Evolutionary conservation across 495 filamentous ascomycete species (phyloP), one percentile per base, ranked within the genome.

Genomic region (Cercophora sp.): DNA sequence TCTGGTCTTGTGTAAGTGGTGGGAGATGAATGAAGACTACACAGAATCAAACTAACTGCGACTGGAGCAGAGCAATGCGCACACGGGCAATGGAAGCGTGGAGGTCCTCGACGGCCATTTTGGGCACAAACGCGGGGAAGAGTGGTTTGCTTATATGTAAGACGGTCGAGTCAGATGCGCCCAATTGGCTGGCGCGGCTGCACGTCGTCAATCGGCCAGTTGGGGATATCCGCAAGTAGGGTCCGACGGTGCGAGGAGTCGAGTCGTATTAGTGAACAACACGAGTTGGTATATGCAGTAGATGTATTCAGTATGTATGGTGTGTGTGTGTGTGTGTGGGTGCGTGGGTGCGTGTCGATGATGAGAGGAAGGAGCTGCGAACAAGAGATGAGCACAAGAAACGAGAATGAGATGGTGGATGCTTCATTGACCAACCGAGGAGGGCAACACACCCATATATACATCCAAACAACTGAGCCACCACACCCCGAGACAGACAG

Each of bases 11-110:
- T 11, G 20, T 32, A 8, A 26, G 40, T n/a, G n/a, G n/a, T n/a
- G n/a, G n/a, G n/a, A n/a, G n/a, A n/a, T n/a, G n/a, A n/a, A n/a
- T n/a, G n/a, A n/a, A n/a, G n/a, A n/a, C n/a, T n/a, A n/a, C n/a
- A n/a, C n/a, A n/a, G n/a, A n/a, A n/a, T n/a, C 11, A 42, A 19
- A 66, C 67, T 51, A 25, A 70, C 67, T 68, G 59, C 24, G 60
- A 63, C 43, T 68, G 67, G 22, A 70, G 35, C 25, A 66, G 44
- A 18, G 65, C 65, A 46, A 70, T 58, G 50, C 67, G 67, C 23
- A 70, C 51, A 4, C 61, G 63, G 13, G 63, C 52, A 27, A 70
- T 44, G 39, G 63, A 50, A 35, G 58, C 48, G 54, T 64, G 60
- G 8, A 68, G 58, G 34, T 62, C 54, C 10, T 62, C 58, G 43